phyloP scores from a whole-genome alignment of 805 yeast species.

The Wickerhamiella musiphila region DNA sequence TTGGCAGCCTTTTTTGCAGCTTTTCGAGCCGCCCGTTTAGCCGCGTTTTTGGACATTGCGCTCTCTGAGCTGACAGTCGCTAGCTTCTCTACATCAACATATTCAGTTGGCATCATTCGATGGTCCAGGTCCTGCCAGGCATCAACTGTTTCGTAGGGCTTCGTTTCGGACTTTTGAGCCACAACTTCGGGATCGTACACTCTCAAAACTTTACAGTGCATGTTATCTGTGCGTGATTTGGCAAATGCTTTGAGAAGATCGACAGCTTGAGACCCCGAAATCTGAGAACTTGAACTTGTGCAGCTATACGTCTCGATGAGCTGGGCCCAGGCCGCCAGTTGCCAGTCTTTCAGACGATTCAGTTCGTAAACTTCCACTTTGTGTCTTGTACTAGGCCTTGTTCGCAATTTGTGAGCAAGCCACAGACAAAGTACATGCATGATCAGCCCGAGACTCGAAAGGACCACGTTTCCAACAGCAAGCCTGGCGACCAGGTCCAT shows the following conservation, averaged over 20 bases:
- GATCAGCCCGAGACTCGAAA: constrained; percentile 6
- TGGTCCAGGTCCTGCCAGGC: constrained; percentile 21
- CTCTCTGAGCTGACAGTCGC: constrained; percentile 1
- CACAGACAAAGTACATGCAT: constrained; percentile 12
- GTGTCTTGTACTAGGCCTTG: constrained; percentile 16
- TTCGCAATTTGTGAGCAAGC: constrained; percentile 13
- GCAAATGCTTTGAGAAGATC: constrained; percentile 20
- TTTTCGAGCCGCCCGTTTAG: constrained; percentile 17
- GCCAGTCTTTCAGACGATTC: constrained; percentile 12
- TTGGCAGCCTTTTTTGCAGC: constrained; percentile 16
- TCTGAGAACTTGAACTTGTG: constrained; percentile 17
- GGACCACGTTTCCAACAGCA: constrained; percentile 8
- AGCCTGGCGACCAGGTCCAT: constrained; percentile 15
- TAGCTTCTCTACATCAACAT: constrained; percentile 7
- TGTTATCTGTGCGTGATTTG: constrained; percentile 13
- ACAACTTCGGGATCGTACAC: constrained; percentile 15
- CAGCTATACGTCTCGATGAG: constrained; percentile 20
- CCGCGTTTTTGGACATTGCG: constrained; percentile 18
- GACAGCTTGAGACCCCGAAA: constrained; percentile 20
- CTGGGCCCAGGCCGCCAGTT: constrained; percentile 18
- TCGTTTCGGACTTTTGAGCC: not conserved
- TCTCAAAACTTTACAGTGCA: constrained; percentile 20
- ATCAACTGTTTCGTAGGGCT: constrained; percentile 16
- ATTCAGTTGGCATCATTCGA: constrained; percentile 12
- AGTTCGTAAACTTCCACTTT: constrained; percentile 19